Conservation (phyloP, 2,329 filamentous ascomycete genomes). For the Penicillium sp. region DNA sequence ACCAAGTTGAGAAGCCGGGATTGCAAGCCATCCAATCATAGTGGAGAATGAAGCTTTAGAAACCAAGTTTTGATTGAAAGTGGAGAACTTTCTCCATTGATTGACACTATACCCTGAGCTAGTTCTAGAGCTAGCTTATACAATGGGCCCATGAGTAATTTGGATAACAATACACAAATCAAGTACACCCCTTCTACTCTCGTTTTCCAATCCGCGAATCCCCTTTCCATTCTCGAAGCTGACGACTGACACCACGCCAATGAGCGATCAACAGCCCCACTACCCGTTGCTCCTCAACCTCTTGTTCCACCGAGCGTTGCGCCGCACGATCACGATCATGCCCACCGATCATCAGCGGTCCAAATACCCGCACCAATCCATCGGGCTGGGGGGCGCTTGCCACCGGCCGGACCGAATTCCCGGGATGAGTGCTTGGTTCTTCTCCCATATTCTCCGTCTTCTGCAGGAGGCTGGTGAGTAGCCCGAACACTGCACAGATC, state of each 20-base stretch:
- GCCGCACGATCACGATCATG: constrained; percentile 10
- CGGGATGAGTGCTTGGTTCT: constrained; percentile 11
- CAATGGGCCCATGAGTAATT: background rate
- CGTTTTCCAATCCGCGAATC: background rate
- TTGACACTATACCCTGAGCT: background rate
- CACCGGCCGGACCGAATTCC: constrained; percentile 19
- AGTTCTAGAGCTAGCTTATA: background rate
- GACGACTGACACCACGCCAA: constrained; percentile 38
- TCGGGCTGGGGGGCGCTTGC: constrained; percentile 27
- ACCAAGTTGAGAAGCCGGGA: constrained; percentile 8
- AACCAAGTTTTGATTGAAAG: background rate
- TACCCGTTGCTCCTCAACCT: constrained; percentile 32
- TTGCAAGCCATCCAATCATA: constrained; percentile 18
- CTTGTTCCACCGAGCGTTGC: constrained; percentile 20
- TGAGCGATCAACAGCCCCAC: constrained; percentile 35
- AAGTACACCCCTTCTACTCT: background rate
- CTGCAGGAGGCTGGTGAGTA: constrained; percentile 34
- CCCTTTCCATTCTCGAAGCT: constrained; percentile 18
- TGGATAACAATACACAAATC: background rate
- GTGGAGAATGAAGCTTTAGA: background rate
- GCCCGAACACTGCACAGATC: constrained; percentile 43
- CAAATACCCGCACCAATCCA: constrained; percentile 34
- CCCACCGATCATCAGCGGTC: constrained; percentile 32
- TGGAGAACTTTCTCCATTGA: background rate
- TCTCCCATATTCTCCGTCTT: constrained; percentile 20